These are phyloP conservation scores for Populus hybrid DNA, from an alignment of 441 rosid genomes.

Conservation along the genomic window DNA sequence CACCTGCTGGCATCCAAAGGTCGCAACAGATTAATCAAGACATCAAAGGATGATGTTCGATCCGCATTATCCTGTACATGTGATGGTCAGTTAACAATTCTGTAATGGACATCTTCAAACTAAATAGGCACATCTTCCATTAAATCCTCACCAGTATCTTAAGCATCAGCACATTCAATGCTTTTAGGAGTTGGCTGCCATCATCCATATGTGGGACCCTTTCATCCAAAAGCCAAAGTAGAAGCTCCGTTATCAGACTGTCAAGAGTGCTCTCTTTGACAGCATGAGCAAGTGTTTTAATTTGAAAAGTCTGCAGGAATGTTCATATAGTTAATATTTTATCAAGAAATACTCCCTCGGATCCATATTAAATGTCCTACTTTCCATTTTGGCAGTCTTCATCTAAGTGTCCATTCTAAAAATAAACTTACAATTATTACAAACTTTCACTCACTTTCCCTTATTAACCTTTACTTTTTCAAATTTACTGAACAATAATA, in stretches of 20 bases:
- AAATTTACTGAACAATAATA: not conserved
- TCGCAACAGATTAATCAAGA: conserved; percentile 85
- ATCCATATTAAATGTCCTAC: not conserved
- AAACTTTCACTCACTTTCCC: not conserved
- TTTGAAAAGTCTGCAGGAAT: conserved; percentile 88
- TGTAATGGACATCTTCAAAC: not conserved
- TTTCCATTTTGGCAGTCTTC: not conserved
- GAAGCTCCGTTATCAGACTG: conserved; percentile 94
- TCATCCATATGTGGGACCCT: conserved; percentile 99
- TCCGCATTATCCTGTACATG: conserved; percentile 92
- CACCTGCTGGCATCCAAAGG: conserved; percentile 96
- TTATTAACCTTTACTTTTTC: not conserved
- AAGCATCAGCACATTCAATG: conserved; percentile 97
- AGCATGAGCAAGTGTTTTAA: conserved; percentile 82
- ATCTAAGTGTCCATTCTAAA: not conserved
- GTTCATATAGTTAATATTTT: conserved; percentile 20
- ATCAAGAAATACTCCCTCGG: not conserved
- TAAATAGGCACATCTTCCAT: conserved; percentile 11
- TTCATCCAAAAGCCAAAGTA: conserved; percentile 99
- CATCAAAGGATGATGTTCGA: conserved; percentile 94
- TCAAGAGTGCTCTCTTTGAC: conserved; percentile 94
- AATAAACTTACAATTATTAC: not conserved
- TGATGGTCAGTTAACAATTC: conserved; percentile 16
- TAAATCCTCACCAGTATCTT: conserved; percentile 78
- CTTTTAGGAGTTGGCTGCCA: conserved; percentile 98